A percentile compares a stretch with the other conserved stretches of the same genome.
These are phyloP conservation scores for Arabidopsis hybrid DNA, from an alignment of 441 rosid species.

Conservation along the genomic window DNA sequence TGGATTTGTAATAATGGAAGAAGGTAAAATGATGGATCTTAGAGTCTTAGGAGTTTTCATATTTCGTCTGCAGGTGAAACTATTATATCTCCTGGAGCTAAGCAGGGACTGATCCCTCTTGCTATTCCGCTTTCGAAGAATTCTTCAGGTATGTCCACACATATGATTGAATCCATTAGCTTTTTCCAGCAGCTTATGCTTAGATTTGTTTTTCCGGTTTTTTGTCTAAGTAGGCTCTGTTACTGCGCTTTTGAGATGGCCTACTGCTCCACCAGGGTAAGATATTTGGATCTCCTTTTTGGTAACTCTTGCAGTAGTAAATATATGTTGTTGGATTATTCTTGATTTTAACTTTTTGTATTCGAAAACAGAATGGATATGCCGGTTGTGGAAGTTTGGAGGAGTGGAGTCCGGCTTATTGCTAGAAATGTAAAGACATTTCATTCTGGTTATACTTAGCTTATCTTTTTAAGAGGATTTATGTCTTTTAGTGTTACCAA, in stretches of 20 bases:
- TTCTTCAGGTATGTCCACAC: slow-evolving; percentile 55
- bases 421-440: slow-evolving; percentile 73
- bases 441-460: neutral
- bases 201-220: slow-evolving; percentile 17
- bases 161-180: slow-evolving; percentile 22
- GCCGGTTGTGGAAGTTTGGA: slow-evolving; percentile 88
- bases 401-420: slow-evolving; percentile 82
- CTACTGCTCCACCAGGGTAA: slow-evolving; percentile 90
- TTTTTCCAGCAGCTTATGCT: slow-evolving; percentile 5
- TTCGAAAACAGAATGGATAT: slow-evolving; percentile 74
- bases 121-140: slow-evolving; percentile 73
- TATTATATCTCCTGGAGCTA: slow-evolving; percentile 72
- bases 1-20: neutral
- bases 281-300: slow-evolving; percentile 4
- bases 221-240: slow-evolving; percentile 54
- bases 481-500: neutral
- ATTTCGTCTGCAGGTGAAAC: slow-evolving; percentile 59
- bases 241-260: slow-evolving; percentile 88
- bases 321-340: neutral
- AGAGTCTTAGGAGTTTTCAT: neutral
- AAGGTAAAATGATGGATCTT: neutral
- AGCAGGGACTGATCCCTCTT: slow-evolving; percentile 75
- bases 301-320: neutral
- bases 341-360: slow-evolving; percentile 11
- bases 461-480: neutral